These are phyloP conservation scores for Lipomyces orientalis DNA, from an alignment of 805 yeast species.

Conservation along the genomic window DNA sequence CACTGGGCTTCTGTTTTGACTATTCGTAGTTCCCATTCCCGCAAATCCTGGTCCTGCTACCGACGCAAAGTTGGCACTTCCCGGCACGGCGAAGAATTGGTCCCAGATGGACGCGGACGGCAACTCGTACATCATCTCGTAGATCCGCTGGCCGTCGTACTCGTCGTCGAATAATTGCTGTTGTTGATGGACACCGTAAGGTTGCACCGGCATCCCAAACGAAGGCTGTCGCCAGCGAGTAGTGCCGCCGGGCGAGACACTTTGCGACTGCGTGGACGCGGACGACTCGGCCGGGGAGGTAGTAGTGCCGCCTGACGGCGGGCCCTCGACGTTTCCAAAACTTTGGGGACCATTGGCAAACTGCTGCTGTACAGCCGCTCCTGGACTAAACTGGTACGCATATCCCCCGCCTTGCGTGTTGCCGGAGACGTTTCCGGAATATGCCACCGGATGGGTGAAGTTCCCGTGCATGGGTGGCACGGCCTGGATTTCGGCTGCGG, in stretches of 20 bases:
- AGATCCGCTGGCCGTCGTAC: slow-evolving; percentile 44
- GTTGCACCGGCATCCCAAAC: background rate
- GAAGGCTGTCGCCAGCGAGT: background rate
- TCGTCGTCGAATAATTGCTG: slow-evolving; percentile 34
- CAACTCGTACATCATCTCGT: slow-evolving; percentile 45
- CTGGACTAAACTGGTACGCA: slow-evolving; percentile 38
- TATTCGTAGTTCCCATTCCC: slow-evolving; percentile 12
- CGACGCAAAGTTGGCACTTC: slow-evolving; percentile 18
- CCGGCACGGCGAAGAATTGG: slow-evolving; percentile 43
- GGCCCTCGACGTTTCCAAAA: background rate
- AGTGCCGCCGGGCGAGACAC: background rate
- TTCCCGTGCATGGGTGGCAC: slow-evolving; percentile 36
- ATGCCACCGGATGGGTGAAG: slow-evolving; percentile 37
- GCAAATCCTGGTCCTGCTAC: slow-evolving; percentile 27
- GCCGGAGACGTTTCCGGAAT: slow-evolving; percentile 36
- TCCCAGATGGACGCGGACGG: slow-evolving; percentile 47
- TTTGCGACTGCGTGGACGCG: background rate
- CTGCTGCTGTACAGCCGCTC: slow-evolving; percentile 31
- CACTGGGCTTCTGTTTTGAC: slow-evolving; percentile 8
- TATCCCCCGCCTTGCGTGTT: slow-evolving; percentile 38
- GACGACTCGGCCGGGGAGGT: background rate
- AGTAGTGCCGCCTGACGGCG: slow-evolving; percentile 1
- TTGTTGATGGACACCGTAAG: slow-evolving; percentile 3
- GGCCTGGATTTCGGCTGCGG: slow-evolving; percentile 39
- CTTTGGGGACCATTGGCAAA: background rate